These are phyloP conservation scores for Gracilaria gracilis DNA, from an alignment of 23 red algal genomes.

Conservation along the genomic window DNA sequence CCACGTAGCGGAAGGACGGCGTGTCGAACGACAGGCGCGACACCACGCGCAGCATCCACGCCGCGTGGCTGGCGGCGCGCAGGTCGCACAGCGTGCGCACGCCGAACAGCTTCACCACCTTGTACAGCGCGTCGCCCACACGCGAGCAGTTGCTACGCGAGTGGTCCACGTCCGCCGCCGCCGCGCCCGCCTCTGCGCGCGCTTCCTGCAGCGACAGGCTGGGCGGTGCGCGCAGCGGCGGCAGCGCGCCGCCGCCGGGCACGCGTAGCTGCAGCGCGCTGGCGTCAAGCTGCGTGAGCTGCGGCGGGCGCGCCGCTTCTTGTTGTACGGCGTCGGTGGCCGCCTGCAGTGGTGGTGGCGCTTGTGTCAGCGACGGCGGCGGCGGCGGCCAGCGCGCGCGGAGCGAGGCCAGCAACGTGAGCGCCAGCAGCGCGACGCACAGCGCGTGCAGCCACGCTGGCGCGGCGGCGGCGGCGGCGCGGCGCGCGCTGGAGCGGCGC, in stretches of 20 bases:
- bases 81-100: constrained; percentile 28
- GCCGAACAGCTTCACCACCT: constrained; percentile 61
- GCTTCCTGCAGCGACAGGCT: too few species aligned
- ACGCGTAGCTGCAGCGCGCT: constrained; percentile 7
- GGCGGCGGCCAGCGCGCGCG: background rate
- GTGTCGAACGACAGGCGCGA: constrained; percentile 30
- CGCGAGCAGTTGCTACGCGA: constrained; percentile 32
- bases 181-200: too few species aligned
- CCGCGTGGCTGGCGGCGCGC: constrained; percentile 30
- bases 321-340: too few species aligned
- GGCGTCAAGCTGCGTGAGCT: background rate
- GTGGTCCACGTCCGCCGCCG: background rate
- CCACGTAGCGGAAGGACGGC: constrained; percentile 33
- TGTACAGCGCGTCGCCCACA: constrained; percentile 38
- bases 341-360: too few species aligned
- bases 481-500: background rate
- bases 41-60: constrained; percentile 29
- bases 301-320: too few species aligned
- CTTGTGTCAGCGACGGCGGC: background rate
- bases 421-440: background rate
- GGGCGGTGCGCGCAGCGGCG: constrained; percentile 4
- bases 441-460: background rate
- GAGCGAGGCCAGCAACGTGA: background rate
- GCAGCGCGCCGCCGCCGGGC: background rate
- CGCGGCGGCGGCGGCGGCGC: background rate